Evolutionary conservation across 805 yeast genomes (phyloP), one percentile per base, ranked within the genome.

Genomic region (Komagataella pastoris): DNA sequence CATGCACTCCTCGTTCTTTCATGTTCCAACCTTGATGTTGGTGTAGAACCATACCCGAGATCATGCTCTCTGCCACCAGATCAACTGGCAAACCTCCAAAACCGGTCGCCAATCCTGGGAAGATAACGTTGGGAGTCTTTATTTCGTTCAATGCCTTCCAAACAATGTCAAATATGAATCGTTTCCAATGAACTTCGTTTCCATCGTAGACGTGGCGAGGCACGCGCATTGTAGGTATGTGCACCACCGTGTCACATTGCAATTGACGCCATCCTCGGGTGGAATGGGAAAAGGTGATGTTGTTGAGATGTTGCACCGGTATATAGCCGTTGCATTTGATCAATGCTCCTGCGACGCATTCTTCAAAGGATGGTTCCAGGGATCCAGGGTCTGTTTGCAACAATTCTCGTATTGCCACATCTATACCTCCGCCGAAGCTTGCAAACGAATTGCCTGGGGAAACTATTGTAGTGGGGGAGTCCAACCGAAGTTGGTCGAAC

Each of bases 391-490:
- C 44, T 2, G 51, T 48, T 18, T 54, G 47, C 52, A 64, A 69
- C 24, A 62, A 52, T 3, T 57, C 53, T 2, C 70, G 68, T n/a
- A 71, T 52, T 1, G 65, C 65, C 47, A 53, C 56, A 57, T 76
- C 81, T 57, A 76, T 73, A 1, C 81, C 81, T 2, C 81, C 81
- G 3, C 75, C 76, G 56, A 76, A 62, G 49, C 65, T 70, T 3
- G 80, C 80, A 50, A 70, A 64, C 2, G 77, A 71, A 53, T 76
- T 76, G 1, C 80, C 81, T 1, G 81, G 80, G 2, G 80, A 74
- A 1, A 76, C 69, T 17, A 76, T 64, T 10, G 40, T 30, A 30
- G 40, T 56, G 18, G 40, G 40, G 40, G 40, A 30, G 40, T 30
- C 40, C 40, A 30, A 10, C 12, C 40, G 40, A 8, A 30, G 40